A percentile compares a stretch with the other conserved stretches of the same genome.
Evolutionary conservation across 2,329 filamentous ascomycete genomes (phyloP).

Genomic region (Metarhizium album): DNA sequence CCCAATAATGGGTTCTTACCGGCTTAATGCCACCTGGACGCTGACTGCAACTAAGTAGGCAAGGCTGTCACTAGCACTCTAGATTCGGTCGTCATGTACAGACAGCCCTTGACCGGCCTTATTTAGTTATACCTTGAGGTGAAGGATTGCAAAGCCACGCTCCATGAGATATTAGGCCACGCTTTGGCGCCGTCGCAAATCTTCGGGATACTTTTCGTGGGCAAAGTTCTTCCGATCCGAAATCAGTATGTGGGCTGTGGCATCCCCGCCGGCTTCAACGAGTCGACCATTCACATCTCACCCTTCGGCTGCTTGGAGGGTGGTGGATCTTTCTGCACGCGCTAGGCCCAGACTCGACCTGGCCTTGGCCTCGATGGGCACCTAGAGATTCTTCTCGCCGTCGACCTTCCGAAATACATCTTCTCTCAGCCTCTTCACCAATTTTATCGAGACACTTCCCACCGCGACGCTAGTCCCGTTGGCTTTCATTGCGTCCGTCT

Average conservation of each 20-base stretch:
- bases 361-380: conserved; percentile 21
- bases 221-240: neutral
- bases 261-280: neutral
- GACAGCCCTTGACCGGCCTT: too few relatives aligned
- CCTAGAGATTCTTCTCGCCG: conserved; percentile 22
- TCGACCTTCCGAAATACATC: conserved; percentile 22
- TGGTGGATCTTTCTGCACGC: conserved; percentile 14
- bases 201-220: neutral
- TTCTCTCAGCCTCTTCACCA: conserved; percentile 10
- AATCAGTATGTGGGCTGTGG: neutral
- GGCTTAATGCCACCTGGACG: too few relatives aligned
- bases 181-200: neutral
- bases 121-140: neutral
- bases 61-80: too few relatives aligned
- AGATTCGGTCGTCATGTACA: too few relatives aligned
- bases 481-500: neutral
- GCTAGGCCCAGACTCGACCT: conserved; percentile 21
- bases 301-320: conserved; percentile 6
- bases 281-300: neutral
- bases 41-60: too few relatives aligned
- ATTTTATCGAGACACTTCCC: conserved; percentile 7
- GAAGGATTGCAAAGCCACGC: too few relatives aligned
- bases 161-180: too few relatives aligned
- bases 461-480: neutral
- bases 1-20: too few relatives aligned